Conservation (phyloP, 768 basidiomycete species). For the Amyloporia xantha region DNA sequence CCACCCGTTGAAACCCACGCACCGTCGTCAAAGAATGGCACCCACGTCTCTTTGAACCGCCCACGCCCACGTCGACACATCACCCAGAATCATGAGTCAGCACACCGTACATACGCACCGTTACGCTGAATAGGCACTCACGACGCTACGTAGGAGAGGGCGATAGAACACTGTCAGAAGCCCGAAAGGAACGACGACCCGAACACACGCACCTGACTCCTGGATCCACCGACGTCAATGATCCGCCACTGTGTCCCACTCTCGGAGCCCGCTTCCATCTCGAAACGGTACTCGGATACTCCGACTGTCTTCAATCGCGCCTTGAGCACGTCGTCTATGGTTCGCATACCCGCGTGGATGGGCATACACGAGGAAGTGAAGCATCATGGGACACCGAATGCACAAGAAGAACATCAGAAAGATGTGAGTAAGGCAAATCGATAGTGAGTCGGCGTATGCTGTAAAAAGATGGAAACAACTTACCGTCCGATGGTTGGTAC, state of each 20-base stretch:
- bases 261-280: conserved; percentile 57
- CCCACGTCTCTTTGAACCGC: conserved; percentile 36
- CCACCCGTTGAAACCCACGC: conserved; percentile 5
- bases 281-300: conserved; percentile 75
- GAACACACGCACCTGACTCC: conserved; percentile 37
- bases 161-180: conserved; percentile 8
- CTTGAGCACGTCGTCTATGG: conserved; percentile 42
- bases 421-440: no score
- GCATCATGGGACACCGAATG: no score
- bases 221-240: conserved; percentile 46
- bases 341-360: no score
- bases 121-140: conserved; percentile 15
- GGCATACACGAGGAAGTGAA: no score
- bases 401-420: no score
- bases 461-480: conserved; percentile 1
- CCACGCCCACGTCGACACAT: no score
- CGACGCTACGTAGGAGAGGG: conserved; percentile 7
- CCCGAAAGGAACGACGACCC: background rate
- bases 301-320: conserved; percentile 59
- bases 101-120: background rate
- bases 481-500: conserved; percentile 44
- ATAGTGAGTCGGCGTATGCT: background rate
- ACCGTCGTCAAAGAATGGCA: conserved; percentile 52
- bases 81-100: background rate
- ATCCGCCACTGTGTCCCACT: conserved; percentile 49